These are phyloP conservation scores for Ophiocordyceps camponoti-rufipedis DNA, from an alignment of 2,329 filamentous ascomycete genomes.

Conservation along the genomic window DNA sequence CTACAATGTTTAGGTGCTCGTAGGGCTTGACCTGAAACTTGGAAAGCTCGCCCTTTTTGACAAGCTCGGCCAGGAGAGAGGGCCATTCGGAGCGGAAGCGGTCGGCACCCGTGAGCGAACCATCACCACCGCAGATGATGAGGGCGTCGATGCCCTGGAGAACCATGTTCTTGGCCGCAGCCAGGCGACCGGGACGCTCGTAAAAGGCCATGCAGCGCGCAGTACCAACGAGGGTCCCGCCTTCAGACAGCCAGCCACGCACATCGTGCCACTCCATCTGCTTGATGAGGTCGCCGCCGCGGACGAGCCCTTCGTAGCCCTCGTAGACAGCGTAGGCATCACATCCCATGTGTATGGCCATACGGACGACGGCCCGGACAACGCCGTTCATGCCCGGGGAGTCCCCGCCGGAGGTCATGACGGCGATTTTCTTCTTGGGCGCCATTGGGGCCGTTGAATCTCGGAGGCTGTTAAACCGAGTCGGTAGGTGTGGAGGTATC, in stretches of 20 bases:
- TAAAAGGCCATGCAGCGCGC: constrained; percentile 86
- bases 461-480: too few species aligned
- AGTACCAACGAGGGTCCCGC: constrained; percentile 89
- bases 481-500: too few species aligned
- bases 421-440: constrained; percentile 52
- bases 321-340: constrained; percentile 74
- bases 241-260: constrained; percentile 81
- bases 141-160: constrained; percentile 84
- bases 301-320: constrained; percentile 88
- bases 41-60: constrained; percentile 53
- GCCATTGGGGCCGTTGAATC: constrained; percentile 16
- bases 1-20: constrained; percentile 84
- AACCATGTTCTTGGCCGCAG: constrained; percentile 87
- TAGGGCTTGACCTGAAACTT: constrained; percentile 56
- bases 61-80: constrained; percentile 67
- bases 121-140: constrained; percentile 93
- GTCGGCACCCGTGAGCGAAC: constrained; percentile 88
- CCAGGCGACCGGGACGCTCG: constrained; percentile 66
- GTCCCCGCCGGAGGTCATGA: constrained; percentile 91
- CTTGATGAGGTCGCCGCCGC: constrained; percentile 73
- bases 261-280: constrained; percentile 88
- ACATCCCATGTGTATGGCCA: constrained; percentile 69
- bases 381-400: constrained; percentile 89
- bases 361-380: constrained; percentile 78
- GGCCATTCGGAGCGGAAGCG: constrained; percentile 88